phyloP scores from a whole-genome alignment of 2,329 filamentous ascomycete species.

The Diplodia mutila region DNA sequence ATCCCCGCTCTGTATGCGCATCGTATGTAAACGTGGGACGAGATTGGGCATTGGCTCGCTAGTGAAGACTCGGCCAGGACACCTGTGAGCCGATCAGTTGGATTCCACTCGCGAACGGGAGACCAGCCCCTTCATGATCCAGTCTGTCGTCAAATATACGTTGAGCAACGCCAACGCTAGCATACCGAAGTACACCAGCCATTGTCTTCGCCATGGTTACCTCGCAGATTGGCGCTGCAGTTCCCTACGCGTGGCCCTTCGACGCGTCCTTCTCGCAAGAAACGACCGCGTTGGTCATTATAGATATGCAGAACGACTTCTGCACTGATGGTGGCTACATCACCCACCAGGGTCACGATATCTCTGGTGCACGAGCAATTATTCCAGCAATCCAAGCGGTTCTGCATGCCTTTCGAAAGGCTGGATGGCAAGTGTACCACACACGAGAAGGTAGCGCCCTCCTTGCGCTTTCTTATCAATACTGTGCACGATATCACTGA shows the following conservation, averaged over 20 bases:
- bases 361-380: slow-evolving; percentile 46
- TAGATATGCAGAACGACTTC: slow-evolving; percentile 40
- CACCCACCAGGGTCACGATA: slow-evolving; percentile 51
- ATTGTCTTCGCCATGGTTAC: neutral
- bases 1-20: too few relatives aligned
- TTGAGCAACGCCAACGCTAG: neutral
- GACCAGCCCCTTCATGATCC: neutral
- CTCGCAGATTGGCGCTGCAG: slow-evolving; percentile 32
- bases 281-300: slow-evolving; percentile 32
- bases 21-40: too few relatives aligned
- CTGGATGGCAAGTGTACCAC: slow-evolving; percentile 51
- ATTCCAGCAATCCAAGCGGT: slow-evolving; percentile 49
- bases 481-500: neutral
- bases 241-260: slow-evolving; percentile 49
- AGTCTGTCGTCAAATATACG: neutral
- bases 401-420: slow-evolving; percentile 47
- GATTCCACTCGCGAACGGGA: neutral
- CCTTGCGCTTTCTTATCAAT: neutral
- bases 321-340: slow-evolving; percentile 56
- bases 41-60: neutral
- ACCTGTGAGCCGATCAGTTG: neutral
- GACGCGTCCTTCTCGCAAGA: slow-evolving; percentile 42
- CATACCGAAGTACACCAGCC: neutral
- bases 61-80: neutral
- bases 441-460: slow-evolving; percentile 50